Percentiles rank a stretch among this genome's conserved stretches.
Evolutionary conservation across 495 filamentous ascomycete species (phyloP).

Genomic region (Aspergillus funiculosus): DNA sequence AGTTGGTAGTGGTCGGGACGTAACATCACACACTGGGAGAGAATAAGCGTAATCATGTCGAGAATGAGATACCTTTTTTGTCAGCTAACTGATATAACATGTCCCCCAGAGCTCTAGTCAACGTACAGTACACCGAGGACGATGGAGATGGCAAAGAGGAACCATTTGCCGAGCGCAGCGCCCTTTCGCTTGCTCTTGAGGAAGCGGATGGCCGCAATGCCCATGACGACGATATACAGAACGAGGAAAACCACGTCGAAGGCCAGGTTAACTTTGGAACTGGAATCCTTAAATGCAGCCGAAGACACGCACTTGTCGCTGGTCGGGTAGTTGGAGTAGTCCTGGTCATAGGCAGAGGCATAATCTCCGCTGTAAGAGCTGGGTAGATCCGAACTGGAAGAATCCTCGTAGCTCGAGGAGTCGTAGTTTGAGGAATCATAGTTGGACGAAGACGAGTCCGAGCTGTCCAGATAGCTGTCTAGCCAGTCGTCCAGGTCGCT

Average conservation of each 20-base stretch:
- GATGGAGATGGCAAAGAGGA: conserved; percentile 10
- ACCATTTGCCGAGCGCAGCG: conserved; percentile 4
- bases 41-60: conserved; percentile 8
- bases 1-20: not conserved
- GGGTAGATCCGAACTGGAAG: not conserved
- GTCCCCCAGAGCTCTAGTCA: not conserved
- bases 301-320: conserved; percentile 1
- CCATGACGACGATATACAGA: conserved; percentile 8
- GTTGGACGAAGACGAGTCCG: not conserved
- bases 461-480: not conserved
- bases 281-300: conserved; percentile 4
- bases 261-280: conserved; percentile 3
- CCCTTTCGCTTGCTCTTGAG: conserved; percentile 9
- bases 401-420: not conserved
- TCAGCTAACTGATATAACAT: not conserved
- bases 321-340: not conserved
- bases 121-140: conserved; percentile 13
- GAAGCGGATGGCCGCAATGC: not conserved
- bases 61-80: conserved; percentile 5
- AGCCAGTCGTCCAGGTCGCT: not conserved
- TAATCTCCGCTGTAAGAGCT: not conserved
- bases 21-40: conserved; percentile 14
- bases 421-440: not conserved
- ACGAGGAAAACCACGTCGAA: conserved; percentile 19
- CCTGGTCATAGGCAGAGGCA: not conserved